A percentile compares a stretch with the other conserved stretches of the same genome.
Conservation (phyloP, 2,329 filamentous ascomycete species). For the Colletotrichum liaoningense region DNA sequence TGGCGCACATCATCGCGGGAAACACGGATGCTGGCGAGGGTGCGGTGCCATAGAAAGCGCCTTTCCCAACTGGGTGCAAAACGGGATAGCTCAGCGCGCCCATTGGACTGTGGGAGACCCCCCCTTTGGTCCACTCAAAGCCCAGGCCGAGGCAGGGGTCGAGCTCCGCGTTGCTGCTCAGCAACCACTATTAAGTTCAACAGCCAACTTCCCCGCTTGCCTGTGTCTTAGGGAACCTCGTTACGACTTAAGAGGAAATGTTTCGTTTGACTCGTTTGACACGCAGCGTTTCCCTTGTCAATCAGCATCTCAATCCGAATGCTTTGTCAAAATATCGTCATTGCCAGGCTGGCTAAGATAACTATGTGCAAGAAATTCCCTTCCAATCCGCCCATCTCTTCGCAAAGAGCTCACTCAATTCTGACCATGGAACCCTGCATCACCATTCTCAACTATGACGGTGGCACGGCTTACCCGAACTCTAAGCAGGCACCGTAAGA, state of each 20-base stretch:
- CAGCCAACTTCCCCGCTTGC: conserved; percentile 9
- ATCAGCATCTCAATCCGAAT: not conserved
- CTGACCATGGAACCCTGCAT: not conserved
- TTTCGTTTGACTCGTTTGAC: conserved; percentile 11
- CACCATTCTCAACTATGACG: not conserved
- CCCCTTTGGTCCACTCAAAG: conserved; percentile 24
- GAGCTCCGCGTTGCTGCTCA: conserved; percentile 26
- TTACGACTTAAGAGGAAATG: not conserved
- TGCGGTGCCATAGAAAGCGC: not conserved
- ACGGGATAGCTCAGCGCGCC: conserved; percentile 1
- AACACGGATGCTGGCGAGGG: not conserved
- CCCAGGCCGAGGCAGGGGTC: conserved; percentile 30
- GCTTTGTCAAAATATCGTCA: not conserved
- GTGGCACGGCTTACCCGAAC: not conserved
- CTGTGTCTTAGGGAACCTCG: not conserved
- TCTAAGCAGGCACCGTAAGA: conserved; percentile 42
- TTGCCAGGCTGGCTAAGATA: not conserved
- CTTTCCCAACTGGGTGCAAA: conserved; percentile 18
- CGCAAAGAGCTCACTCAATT: not conserved
- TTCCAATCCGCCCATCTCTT: not conserved
- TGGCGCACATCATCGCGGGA: conserved; percentile 12
- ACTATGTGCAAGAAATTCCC: conserved; percentile 1
- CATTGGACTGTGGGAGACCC: conserved; percentile 2
- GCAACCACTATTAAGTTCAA: conserved; percentile 9
- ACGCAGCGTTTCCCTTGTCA: conserved; percentile 14